phyloP scores from a whole-genome alignment of 2,329 filamentous ascomycete species.

The Hymenoscyphus albidus region DNA sequence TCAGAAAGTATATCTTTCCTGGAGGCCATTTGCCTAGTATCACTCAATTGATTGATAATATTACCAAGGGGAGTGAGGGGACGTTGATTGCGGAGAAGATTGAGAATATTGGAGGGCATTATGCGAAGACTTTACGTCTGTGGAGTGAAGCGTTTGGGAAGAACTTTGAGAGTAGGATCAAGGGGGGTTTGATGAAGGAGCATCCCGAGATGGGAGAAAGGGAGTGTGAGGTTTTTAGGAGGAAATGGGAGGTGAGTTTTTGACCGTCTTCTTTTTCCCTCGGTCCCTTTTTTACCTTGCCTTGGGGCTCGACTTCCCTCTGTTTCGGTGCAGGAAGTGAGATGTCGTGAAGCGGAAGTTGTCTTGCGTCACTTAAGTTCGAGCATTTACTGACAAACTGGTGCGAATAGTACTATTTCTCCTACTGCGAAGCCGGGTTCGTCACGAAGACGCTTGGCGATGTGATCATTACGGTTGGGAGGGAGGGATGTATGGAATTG shows the following conservation, averaged over 20 bases:
- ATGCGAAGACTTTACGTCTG: constrained; percentile 62
- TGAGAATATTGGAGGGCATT: constrained; percentile 72
- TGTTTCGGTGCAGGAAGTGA: no score
- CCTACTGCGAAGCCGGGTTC: constrained; percentile 72
- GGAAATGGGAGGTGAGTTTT: constrained; percentile 63
- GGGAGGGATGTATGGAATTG: constrained; percentile 52
- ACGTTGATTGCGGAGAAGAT: constrained; percentile 63
- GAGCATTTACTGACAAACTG: constrained; percentile 8
- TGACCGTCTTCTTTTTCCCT: neutral
- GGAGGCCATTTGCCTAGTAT: constrained; percentile 66
- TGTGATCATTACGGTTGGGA: constrained; percentile 65
- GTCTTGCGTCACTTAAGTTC: no score
- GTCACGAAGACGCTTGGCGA: constrained; percentile 68
- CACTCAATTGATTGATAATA: constrained; percentile 54
- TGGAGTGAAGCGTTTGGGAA: constrained; percentile 65
- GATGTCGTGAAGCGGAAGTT: no score
- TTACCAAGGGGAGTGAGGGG: constrained; percentile 56
- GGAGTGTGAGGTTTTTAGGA: constrained; percentile 62
- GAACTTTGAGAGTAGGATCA: constrained; percentile 59
- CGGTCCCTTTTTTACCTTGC: no score
- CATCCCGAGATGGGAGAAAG: constrained; percentile 57
- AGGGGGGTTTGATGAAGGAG: constrained; percentile 54
- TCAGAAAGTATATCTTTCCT: constrained; percentile 74
- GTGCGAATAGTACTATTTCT: constrained; percentile 62
- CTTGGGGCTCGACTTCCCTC: no score